Percentiles rank a stretch among this genome's conserved stretches.
These are phyloP conservation scores for Petunia secreta DNA, from an alignment of 257 asterid genomes.

Conservation along the genomic window DNA sequence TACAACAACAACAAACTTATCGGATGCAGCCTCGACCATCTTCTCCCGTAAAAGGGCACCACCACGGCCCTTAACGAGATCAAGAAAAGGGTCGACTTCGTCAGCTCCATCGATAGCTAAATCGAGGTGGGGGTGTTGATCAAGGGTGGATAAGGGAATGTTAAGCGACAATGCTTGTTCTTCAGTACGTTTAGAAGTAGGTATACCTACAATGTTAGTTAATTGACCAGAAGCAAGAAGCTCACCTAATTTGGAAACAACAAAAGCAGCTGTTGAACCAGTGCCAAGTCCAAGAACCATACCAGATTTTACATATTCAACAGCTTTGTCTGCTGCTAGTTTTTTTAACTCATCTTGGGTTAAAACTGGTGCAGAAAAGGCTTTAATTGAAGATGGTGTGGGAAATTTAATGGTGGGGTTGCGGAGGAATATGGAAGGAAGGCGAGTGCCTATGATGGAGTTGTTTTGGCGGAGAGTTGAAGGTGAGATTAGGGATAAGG, in stretches of 20 bases:
- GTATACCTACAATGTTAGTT: slow-evolving; percentile 71
- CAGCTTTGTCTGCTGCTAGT: slow-evolving; percentile 94
- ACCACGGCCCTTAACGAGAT: slow-evolving; percentile 93
- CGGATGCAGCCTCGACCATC: slow-evolving; percentile 94
- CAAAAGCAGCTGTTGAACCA: slow-evolving; percentile 99
- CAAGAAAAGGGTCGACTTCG: slow-evolving; percentile 90
- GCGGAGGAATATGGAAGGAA: slow-evolving; percentile 22
- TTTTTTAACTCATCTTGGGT: slow-evolving; percentile 87
- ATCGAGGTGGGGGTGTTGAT: slow-evolving; percentile 68
- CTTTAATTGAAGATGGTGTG: slow-evolving; percentile 36
- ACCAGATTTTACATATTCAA: slow-evolving; percentile 79
- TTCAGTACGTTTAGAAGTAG: slow-evolving; percentile 77
- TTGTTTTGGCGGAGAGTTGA: slow-evolving; percentile 24
- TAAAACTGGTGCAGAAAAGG: slow-evolving; percentile 49
- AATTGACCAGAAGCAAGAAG: slow-evolving; percentile 70
- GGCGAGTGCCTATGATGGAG: slow-evolving; percentile 27
- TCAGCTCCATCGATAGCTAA: slow-evolving; percentile 93
- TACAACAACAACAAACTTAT: slow-evolving; percentile 78
- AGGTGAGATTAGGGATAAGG: slow-evolving; percentile 33
- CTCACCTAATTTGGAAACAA: slow-evolving; percentile 81
- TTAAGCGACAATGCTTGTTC: slow-evolving; percentile 70
- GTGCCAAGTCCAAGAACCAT: slow-evolving; percentile 98
- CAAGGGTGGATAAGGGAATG: slow-evolving; percentile 69
- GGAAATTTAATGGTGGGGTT: slow-evolving; percentile 25
- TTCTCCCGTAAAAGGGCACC: slow-evolving; percentile 92